A percentile compares a stretch with the other conserved stretches of the same genome.
Conservation (phyloP, 371 early-diverging fungal species). For the Mortierella sp. region DNA sequence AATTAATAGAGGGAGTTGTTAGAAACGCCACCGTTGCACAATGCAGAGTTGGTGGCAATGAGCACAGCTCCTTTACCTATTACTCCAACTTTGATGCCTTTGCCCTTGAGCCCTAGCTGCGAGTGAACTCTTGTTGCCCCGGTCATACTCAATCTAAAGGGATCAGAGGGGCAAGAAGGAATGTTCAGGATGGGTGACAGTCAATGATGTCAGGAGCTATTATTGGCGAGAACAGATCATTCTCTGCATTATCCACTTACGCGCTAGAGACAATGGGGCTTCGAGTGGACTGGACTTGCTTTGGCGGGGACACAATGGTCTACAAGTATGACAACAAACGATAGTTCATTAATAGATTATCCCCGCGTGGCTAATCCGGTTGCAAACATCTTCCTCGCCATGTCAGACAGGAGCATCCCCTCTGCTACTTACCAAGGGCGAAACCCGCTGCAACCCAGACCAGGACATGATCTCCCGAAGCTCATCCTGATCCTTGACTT, state of each 20-base stretch:
- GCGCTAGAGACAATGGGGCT: slow-evolving; percentile 30
- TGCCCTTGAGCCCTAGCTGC: slow-evolving; percentile 55
- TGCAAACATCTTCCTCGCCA: no score
- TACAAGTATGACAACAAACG: neutral
- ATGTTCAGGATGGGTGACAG: neutral
- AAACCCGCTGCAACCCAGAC: slow-evolving; percentile 6
- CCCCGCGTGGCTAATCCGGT: no score
- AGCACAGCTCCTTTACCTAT: slow-evolving; percentile 54
- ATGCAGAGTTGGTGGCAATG: neutral
- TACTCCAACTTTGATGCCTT: slow-evolving; percentile 71
- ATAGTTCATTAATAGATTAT: neutral
- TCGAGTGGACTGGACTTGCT: slow-evolving; percentile 17
- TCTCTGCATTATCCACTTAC: slow-evolving; percentile 14
- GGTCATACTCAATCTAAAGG: slow-evolving; percentile 51
- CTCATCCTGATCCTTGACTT: slow-evolving; percentile 20
- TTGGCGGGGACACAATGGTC: slow-evolving; percentile 34
- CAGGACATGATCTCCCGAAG: slow-evolving; percentile 11
- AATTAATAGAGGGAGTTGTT: neutral
- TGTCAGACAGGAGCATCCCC: neutral
- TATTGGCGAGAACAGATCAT: neutral
- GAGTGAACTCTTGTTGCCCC: slow-evolving; percentile 25
- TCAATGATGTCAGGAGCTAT: neutral
- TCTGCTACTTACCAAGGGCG: slow-evolving; percentile 28
- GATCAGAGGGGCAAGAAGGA: slow-evolving; percentile 11
- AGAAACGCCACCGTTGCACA: neutral